Conservation (phyloP, 2,329 filamentous ascomycete species). For the Dichotomopilus funicola region DNA sequence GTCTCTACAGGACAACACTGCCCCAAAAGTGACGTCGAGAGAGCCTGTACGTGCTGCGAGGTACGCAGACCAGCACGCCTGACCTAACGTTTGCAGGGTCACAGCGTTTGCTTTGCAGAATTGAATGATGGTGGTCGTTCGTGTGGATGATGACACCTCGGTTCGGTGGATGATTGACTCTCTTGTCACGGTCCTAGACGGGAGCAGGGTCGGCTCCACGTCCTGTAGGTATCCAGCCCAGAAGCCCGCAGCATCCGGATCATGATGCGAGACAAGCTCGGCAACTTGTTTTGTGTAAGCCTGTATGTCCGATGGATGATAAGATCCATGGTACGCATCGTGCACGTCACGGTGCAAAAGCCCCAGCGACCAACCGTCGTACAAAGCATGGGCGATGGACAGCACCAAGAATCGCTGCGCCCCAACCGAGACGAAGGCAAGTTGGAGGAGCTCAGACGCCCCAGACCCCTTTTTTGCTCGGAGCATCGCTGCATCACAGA, state of each 20-base stretch:
- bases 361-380: conserved; percentile 79
- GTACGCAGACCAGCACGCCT: conserved; percentile 68
- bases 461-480: conserved; percentile 35
- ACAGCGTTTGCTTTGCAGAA: conserved; percentile 63
- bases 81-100: conserved; percentile 70
- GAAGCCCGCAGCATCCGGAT: conserved; percentile 47
- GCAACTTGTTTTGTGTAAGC: conserved; percentile 49
- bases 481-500: conserved; percentile 34
- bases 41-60: conserved; percentile 56
- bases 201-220: conserved; percentile 20
- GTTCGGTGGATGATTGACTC: conserved; percentile 30
- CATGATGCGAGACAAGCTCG: conserved; percentile 41
- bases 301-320: conserved; percentile 33
- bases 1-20: conserved; percentile 79
- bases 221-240: conserved; percentile 65
- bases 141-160: conserved; percentile 40
- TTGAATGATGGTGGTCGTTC: conserved; percentile 35
- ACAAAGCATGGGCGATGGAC: conserved; percentile 79
- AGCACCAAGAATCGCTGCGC: conserved; percentile 46
- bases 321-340: conserved; percentile 50
- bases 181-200: neutral
- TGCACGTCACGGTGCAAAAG: conserved; percentile 66
- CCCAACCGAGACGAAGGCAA: conserved; percentile 36
- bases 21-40: conserved; percentile 74
- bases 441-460: conserved; percentile 39